Evolutionary conservation across 352 stramenopile species (phyloP), one percentile per base, ranked within the genome.

Genomic region (Phytophthora tubulina): DNA sequence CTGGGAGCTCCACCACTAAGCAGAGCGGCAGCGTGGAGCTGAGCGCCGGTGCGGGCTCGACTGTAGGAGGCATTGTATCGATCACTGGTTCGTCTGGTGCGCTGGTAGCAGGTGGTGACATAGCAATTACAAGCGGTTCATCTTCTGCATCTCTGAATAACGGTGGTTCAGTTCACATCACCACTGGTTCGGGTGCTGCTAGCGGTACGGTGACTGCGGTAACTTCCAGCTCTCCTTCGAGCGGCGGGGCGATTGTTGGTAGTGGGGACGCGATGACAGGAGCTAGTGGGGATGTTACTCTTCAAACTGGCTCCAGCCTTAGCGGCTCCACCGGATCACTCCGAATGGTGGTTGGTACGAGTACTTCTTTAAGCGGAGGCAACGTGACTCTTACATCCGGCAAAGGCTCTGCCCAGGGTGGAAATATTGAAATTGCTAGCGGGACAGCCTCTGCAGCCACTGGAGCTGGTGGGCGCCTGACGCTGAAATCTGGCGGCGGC

Each of bases 401-500:
- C 1, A 52, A 66, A 52, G 71, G 71, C 1, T 62, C 36, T 55
- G 14, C 31, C 27, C 32, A 64, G 11, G 66, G 70, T 63, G 71
- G 66, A 39, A 27, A 67, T 21, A 67, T 79, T 63, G 59, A 73
- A 17, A 79, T 82, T 45, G 27, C 39, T 31, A 68, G 71, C 61
- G 72, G 71, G 17, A 61, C 50, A 39, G 68, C 67, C 9, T 70
- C 48, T 31, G 38, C 63, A 52, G 49, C 27, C 5, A 33, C 21
- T 39, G 72, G 75, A 67, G 49, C 30, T 21, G 67, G 72, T 6
- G 75, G 75, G 5, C 30, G 57, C 30, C 31, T 82, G 45, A 57
- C 66, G 17, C 30, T 82, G 13, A 76, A 73, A 35, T 75, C 72
- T 66, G 71, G 77, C 8, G 71, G 60, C 13, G 77, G 77, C 4